phyloP scores from a whole-genome alignment of 2,329 filamentous ascomycete genomes.

The Fusarium tupiense region DNA sequence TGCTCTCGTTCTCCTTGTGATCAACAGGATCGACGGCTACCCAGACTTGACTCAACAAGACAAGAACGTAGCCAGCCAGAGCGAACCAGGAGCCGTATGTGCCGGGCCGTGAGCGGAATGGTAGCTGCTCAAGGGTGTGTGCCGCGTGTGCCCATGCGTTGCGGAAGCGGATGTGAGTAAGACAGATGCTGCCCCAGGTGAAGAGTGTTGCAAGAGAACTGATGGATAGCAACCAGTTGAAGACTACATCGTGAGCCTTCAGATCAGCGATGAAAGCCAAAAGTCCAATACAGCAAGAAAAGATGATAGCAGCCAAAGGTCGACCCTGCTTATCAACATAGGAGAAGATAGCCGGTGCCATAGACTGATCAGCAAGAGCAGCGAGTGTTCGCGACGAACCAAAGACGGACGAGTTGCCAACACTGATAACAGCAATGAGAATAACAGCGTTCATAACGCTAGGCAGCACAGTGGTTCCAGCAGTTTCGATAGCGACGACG shows the following conservation, averaged over 20 bases:
- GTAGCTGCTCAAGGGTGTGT: conserved; percentile 76
- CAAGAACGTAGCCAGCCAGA: conserved; percentile 75
- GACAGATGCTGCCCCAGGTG: conserved; percentile 84
- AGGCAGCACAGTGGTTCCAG: conserved; percentile 82
- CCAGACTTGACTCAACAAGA: conserved; percentile 88
- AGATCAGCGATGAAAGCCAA: conserved; percentile 80
- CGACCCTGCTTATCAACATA: conserved; percentile 87
- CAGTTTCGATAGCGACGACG: conserved; percentile 88
- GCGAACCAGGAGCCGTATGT: conserved; percentile 83
- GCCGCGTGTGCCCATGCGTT: conserved; percentile 75
- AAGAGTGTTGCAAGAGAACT: conserved; percentile 78
- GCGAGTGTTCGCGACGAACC: conserved; percentile 92
- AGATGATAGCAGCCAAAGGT: conserved; percentile 75
- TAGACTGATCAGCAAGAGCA: conserved; percentile 86
- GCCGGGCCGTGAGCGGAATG: conserved; percentile 82
- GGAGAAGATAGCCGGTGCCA: conserved; percentile 78
- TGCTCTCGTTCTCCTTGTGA: conserved; percentile 51
- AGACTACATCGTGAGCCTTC: conserved; percentile 66
- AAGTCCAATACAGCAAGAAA: conserved; percentile 74
- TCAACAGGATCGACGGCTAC: conserved; percentile 79
- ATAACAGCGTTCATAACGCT: conserved; percentile 94
- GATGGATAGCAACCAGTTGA: conserved; percentile 81
- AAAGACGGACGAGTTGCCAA: conserved; percentile 91
- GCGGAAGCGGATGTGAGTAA: conserved; percentile 93
- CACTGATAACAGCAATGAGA: conserved; percentile 88